These are phyloP conservation scores for Umbellularia californica DNA, from an alignment of 164 flowering plant species.

Conservation along the genomic window DNA sequence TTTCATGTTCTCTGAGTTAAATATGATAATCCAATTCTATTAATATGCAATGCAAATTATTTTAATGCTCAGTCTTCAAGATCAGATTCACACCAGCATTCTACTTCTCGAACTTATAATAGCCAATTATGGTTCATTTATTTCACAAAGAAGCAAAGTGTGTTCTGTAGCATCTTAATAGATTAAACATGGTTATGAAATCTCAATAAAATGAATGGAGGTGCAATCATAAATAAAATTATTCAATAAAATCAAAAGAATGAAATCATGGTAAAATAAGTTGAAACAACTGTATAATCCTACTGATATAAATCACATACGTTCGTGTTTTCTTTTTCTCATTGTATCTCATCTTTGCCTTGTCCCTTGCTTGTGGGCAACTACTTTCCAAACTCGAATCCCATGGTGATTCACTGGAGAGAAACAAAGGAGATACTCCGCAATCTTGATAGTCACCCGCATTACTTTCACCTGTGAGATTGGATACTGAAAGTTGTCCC, in stretches of 20 bases:
- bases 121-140: no score
- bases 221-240: neutral
- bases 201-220: neutral
- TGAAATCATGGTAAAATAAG: neutral
- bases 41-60: neutral
- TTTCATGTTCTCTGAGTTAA: neutral
- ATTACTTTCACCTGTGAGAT: slow-evolving; percentile 57
- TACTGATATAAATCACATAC: slow-evolving; percentile 28
- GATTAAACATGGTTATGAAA: no score
- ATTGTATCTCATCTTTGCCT: slow-evolving; percentile 77
- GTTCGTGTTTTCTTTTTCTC: slow-evolving; percentile 75
- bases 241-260: neutral
- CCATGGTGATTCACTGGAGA: slow-evolving; percentile 59
- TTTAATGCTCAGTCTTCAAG: no score
- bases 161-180: neutral
- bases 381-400: slow-evolving; percentile 42
- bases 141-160: neutral
- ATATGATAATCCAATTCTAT: neutral
- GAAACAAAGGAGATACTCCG: slow-evolving; percentile 50
- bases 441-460: slow-evolving; percentile 70
- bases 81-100: no score
- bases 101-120: no score
- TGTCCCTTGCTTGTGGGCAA: slow-evolving; percentile 60
- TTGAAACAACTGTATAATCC: neutral
- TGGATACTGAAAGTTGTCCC: slow-evolving; percentile 47